Evolutionary conservation across 495 filamentous ascomycete species (phyloP), one percentile per base, ranked within the genome.

Genomic region (Xylaria castorea): DNA sequence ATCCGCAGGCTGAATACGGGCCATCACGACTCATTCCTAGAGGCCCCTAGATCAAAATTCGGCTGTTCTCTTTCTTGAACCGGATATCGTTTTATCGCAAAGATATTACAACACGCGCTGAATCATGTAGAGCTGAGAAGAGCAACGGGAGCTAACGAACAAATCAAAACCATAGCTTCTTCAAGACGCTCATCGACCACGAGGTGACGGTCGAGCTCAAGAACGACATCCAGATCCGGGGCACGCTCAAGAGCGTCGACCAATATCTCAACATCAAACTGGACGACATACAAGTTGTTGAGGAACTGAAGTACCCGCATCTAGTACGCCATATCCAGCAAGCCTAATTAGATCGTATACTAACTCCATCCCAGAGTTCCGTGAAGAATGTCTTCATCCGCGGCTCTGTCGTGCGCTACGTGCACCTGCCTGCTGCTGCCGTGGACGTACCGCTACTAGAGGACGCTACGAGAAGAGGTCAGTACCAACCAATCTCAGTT

Each of bases 201-300:
- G 91, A 95, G 85, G 89, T 90, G 67, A 98, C 94, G 50, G 94
- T 99, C 82, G 96, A 98, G 84, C 93, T 99, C 82, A 99, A 99
- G 85, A 99, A 99, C 82, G 96, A 99, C 83, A 95, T 99, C 74
- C 92, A 93, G 76, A 97, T 99, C 81, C 92, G 92, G 71, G 96
- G 96, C 71, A 95, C 90, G 27, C 89, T 99, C 73, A 98, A 98
- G 85, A 95, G 92, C 74, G 96, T 99, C 74, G 96, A 99, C 82
- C 97, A 98, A 81, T 99, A 94, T 83, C 90, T 99, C 74, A 99
- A 99, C 85, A 98, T 99, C 85, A 98, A 98, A 85, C 89, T 98
- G 48, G 95, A 99, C 79, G 92, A 98, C 79, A 94, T 98, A 74
- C 87, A 90, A 74, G 94, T 97, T 20, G 84, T 97, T 40, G 96